Conservation (phyloP, 2,329 filamentous ascomycete species). For the Neodidymelliopsis sp. region DNA sequence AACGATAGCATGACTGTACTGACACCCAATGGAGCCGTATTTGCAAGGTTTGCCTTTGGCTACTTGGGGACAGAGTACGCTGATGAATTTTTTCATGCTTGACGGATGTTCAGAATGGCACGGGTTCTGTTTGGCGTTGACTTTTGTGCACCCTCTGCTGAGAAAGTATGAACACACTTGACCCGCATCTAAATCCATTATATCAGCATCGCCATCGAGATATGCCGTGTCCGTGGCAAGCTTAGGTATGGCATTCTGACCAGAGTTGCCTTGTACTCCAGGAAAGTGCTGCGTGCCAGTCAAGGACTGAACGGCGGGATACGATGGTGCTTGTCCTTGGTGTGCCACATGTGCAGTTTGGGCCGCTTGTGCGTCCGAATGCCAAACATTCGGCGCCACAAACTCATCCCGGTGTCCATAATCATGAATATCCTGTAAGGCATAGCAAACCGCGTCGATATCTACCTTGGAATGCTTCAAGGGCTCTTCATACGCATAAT, state of each 20-base stretch:
- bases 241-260: too few relatives aligned
- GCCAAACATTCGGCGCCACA: too few relatives aligned
- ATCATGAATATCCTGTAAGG: background rate
- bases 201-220: too few relatives aligned
- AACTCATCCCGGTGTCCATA: too few relatives aligned
- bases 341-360: too few relatives aligned
- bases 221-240: too few relatives aligned
- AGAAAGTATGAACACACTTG: background rate
- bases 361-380: too few relatives aligned
- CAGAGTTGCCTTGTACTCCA: too few relatives aligned
- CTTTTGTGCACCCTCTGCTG: background rate
- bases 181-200: too few relatives aligned
- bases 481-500: background rate
- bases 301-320: too few relatives aligned
- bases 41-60: background rate
- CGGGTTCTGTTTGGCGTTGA: background rate
- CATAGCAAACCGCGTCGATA: background rate
- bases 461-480: background rate
- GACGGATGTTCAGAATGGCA: background rate
- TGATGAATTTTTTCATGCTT: background rate
- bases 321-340: too few relatives aligned
- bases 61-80: background rate
- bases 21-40: background rate
- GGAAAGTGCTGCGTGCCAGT: too few relatives aligned
- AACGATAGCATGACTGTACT: background rate